Percentiles rank a stretch among this genome's conserved stretches.
Conservation (phyloP, 768 basidiomycete genomes). For the Boletus vermiculosoides region DNA sequence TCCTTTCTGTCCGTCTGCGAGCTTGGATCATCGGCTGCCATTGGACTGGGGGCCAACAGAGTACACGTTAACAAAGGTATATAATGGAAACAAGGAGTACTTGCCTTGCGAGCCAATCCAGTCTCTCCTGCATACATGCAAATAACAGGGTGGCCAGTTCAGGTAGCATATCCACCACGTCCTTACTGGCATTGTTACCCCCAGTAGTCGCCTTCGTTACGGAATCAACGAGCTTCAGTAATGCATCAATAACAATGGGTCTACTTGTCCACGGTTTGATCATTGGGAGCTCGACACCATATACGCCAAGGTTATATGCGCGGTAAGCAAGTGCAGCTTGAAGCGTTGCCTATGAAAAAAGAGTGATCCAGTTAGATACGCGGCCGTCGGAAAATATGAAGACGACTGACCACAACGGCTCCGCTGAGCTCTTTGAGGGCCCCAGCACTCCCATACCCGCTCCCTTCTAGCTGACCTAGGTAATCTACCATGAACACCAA, state of each 20-base stretch:
- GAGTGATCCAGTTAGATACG: not conserved
- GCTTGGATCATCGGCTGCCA: conserved; percentile 46
- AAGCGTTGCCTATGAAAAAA: conserved; percentile 55
- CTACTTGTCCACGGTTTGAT: conserved; percentile 83
- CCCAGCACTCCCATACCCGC: conserved; percentile 20
- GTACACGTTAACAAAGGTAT: not conserved
- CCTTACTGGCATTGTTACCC: conserved; percentile 21
- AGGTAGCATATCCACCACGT: conserved; percentile 56
- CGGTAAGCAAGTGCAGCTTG: conserved; percentile 75
- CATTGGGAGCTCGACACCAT: conserved; percentile 73
- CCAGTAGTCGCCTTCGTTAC: conserved; percentile 40
- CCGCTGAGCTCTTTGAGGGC: conserved; percentile 42
- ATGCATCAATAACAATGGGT: conserved; percentile 61
- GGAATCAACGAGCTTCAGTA: conserved; percentile 68
- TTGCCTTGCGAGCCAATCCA: conserved; percentile 67
- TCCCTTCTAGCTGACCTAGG: conserved; percentile 23
- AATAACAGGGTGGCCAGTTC: conserved; percentile 64
- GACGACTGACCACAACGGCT: conserved; percentile 54
- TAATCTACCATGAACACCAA: conserved; percentile 56
- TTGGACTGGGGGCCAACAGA: conserved; percentile 36
- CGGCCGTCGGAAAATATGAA: not conserved
- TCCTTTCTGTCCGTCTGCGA: conserved; percentile 55
- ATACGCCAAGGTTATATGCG: conserved; percentile 65
- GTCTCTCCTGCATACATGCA: conserved; percentile 62
- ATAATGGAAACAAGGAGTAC: conserved; percentile 1